Conservation (phyloP, 805 yeast species). For the Cyberlindnera mycetangii region DNA sequence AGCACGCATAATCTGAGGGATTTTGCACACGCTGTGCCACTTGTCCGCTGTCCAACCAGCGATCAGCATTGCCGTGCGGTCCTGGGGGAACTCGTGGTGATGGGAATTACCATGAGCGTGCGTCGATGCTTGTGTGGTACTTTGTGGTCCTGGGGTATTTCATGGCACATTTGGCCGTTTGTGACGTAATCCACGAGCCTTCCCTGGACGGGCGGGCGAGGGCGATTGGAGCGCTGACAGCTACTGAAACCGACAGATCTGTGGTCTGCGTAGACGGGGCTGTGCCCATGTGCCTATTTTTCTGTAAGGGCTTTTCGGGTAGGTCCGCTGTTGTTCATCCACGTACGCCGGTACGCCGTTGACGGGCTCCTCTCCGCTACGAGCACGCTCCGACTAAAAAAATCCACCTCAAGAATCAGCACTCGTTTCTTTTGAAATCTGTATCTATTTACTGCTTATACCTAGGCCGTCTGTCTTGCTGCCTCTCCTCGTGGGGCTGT, state of each 20-base stretch:
- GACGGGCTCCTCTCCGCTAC: no score
- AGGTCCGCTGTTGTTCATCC: no score
- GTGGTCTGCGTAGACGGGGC: not conserved
- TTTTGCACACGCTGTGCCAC: not conserved
- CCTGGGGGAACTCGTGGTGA: slow-evolving; percentile 11
- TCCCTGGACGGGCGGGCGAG: not conserved
- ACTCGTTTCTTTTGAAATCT: no score
- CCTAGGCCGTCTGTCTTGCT: not conserved
- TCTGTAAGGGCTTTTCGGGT: no score
- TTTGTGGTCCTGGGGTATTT: slow-evolving; percentile 11
- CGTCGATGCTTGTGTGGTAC: slow-evolving; percentile 10
- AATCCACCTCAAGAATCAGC: no score
- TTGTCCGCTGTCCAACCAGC: slow-evolving; percentile 4
- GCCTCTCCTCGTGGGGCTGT: not conserved
- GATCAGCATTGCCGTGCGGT: not conserved
- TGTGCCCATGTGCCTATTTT: not conserved
- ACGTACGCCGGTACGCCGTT: no score
- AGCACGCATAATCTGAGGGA: slow-evolving; percentile 2
- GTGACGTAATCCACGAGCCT: slow-evolving; percentile 2
- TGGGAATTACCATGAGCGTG: slow-evolving; percentile 9
- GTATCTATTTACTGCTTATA: slow-evolving; percentile 2
- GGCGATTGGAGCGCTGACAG: not conserved
- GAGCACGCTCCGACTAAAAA: no score
- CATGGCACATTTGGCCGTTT: not conserved
- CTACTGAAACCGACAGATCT: not conserved